These are phyloP conservation scores for Saccharomycopsis selenospora DNA, from an alignment of 805 yeast genomes.

Conservation along the genomic window DNA sequence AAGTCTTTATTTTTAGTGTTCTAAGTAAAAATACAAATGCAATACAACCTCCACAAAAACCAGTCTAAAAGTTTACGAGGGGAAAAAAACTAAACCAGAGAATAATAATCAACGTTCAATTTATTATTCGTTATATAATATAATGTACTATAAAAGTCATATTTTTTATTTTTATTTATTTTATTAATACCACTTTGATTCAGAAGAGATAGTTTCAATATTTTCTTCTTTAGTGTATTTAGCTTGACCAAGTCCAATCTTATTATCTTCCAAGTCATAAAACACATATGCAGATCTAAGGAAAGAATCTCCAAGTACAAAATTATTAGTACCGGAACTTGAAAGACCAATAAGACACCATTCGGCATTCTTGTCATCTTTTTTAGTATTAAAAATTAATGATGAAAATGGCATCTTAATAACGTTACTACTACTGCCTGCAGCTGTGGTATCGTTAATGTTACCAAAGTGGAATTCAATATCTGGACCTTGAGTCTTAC, in stretches of 20 bases:
- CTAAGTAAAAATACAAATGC: no score
- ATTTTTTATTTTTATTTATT: no score
- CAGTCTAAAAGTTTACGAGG: no score
- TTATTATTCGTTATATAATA: not conserved
- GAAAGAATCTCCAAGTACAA: constrained; percentile 38
- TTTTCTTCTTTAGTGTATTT: constrained; percentile 22
- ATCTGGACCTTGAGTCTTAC: constrained; percentile 3
- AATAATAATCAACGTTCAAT: not conserved
- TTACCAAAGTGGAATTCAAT: constrained; percentile 5
- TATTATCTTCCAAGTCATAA: constrained; percentile 50
- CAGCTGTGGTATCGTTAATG: not conserved
- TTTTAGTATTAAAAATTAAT: constrained; percentile 11
- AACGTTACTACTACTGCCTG: not conserved
- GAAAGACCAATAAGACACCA: constrained; percentile 8
- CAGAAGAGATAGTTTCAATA: constrained; percentile 20
- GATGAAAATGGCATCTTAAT: constrained; percentile 13
- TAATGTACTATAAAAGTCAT: no score
- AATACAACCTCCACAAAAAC: no score
- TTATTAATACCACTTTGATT: no score
- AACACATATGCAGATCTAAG: constrained; percentile 41
- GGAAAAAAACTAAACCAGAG: no score
- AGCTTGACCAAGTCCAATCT: constrained; percentile 51
- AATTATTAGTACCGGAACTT: constrained; percentile 4
- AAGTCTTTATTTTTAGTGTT: no score
- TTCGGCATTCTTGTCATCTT: no score